A percentile compares a stretch with the other conserved stretches of the same genome.
Evolutionary conservation across 179 eudicot species (phyloP).

Genomic region (Monotropa hypopitys): DNA sequence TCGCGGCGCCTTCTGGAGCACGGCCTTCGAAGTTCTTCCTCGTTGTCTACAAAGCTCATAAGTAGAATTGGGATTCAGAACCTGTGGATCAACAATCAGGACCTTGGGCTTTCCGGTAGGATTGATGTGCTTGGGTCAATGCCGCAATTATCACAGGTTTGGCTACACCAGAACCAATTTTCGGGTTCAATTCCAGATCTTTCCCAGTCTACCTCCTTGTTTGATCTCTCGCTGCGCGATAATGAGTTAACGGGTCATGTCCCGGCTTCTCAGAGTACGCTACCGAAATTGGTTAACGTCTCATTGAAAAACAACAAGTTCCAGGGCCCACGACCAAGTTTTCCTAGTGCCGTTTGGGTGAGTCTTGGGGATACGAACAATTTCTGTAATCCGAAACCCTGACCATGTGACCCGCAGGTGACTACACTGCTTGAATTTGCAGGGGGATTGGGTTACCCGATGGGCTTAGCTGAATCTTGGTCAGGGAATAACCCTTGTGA

Average conservation of each 20-base stretch:
- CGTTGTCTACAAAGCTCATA: no score
- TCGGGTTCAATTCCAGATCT: slow-evolving; percentile 51
- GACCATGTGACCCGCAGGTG: slow-evolving; percentile 50
- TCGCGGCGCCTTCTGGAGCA: no score
- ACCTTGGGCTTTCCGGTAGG: slow-evolving; percentile 52
- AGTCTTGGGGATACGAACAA: slow-evolving; percentile 20
- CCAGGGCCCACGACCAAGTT: slow-evolving; percentile 36
- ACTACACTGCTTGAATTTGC: slow-evolving; percentile 32
- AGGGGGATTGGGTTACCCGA: slow-evolving; percentile 39
- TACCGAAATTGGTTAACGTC: slow-evolving; percentile 48
- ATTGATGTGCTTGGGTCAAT: slow-evolving; percentile 56
- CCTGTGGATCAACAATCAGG: slow-evolving; percentile 45
- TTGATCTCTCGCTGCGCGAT: slow-evolving; percentile 39
- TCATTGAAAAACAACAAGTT: slow-evolving; percentile 32
- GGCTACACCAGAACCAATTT: slow-evolving; percentile 48
- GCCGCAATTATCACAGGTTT: slow-evolving; percentile 49
- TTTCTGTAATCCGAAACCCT: slow-evolving; percentile 38
- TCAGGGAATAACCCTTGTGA: slow-evolving; percentile 48
- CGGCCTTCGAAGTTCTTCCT: no score
- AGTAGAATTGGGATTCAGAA: slow-evolving; percentile 31
- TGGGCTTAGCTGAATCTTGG: slow-evolving; percentile 53
- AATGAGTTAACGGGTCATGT: slow-evolving; percentile 38
- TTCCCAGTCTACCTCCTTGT: slow-evolving; percentile 20
- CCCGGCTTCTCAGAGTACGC: slow-evolving; percentile 32
- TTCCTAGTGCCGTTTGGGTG: slow-evolving; percentile 32